phyloP scores from a whole-genome alignment of 163 green algal genomes.

The Trebouxiophyceae sp. region DNA sequence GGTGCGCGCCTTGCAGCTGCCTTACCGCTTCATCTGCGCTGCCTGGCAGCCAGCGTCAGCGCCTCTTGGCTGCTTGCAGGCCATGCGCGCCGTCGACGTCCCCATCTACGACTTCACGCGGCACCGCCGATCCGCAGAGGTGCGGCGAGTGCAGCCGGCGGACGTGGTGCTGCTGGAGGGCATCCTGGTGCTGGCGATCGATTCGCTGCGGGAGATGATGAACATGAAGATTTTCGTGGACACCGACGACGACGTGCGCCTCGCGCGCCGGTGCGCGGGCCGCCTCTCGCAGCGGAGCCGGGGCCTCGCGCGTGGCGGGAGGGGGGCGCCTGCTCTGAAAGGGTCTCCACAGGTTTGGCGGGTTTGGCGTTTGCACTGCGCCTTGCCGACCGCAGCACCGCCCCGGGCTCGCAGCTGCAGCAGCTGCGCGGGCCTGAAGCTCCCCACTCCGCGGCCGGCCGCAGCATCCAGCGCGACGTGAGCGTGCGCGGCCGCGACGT shows the following conservation, averaged over 20 bases:
- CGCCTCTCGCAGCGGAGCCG: too few relatives aligned
- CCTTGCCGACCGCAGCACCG: too few relatives aligned
- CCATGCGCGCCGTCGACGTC: constrained; percentile 66
- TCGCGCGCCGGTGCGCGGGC: constrained; percentile 39
- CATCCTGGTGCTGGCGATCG: constrained; percentile 86
- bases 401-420: too few relatives aligned
- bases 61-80: constrained; percentile 30
- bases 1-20: too few relatives aligned
- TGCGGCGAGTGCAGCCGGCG: constrained; percentile 57
- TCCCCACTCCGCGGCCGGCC: too few relatives aligned
- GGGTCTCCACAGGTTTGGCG: too few relatives aligned
- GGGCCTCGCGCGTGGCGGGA: too few relatives aligned
- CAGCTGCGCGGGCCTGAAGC: too few relatives aligned
- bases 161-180: constrained; percentile 95
- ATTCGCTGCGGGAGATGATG: constrained; percentile 62
- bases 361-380: too few relatives aligned
- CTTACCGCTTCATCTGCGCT: too few relatives aligned
- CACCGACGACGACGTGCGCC: constrained; percentile 83
- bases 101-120: constrained; percentile 89
- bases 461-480: constrained; percentile 88
- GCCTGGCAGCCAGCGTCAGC: too few relatives aligned
- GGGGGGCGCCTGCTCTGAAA: too few relatives aligned
- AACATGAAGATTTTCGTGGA: constrained; percentile 97
- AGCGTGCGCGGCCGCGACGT: constrained; percentile 76
- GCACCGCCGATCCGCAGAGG: constrained; percentile 54